phyloP scores from a whole-genome alignment of 202 grass and related monocot genomes.

The Schoenoplectus tabernaemontani region DNA sequence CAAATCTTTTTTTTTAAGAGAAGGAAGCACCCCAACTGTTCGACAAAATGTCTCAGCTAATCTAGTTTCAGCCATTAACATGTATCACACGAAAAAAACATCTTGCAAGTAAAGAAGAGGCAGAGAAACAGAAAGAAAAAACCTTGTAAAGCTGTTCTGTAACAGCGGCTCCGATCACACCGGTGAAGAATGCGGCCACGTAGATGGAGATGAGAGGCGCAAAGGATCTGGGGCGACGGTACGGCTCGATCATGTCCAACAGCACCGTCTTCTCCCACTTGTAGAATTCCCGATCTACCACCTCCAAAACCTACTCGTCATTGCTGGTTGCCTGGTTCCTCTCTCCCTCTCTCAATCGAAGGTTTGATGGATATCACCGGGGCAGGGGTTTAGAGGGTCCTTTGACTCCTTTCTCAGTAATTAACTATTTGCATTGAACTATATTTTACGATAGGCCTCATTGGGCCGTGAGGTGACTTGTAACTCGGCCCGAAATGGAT shows the following conservation, averaged over 20 bases:
- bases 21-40: constrained; percentile 11
- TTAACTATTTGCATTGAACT: no score
- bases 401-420: background rate
- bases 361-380: no score
- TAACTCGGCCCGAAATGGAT: background rate
- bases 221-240: constrained; percentile 64
- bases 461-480: background rate
- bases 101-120: background rate
- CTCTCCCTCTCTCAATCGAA: background rate
- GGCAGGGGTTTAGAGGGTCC: background rate
- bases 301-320: constrained; percentile 72
- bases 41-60: constrained; percentile 4
- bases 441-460: no score
- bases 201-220: constrained; percentile 62
- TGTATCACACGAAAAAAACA: no score
- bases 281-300: constrained; percentile 91
- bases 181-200: constrained; percentile 92
- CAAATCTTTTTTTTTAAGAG: background rate
- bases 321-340: constrained; percentile 25
- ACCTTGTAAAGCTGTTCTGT: constrained; percentile 95
- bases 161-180: constrained; percentile 58
- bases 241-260: constrained; percentile 94
- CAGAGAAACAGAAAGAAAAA: no score
- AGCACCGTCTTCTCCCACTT: constrained; percentile 92
- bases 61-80: constrained; percentile 13